Evolutionary conservation across 169 alveolate species (phyloP).

Genomic region (Plasmodium fragile): DNA sequence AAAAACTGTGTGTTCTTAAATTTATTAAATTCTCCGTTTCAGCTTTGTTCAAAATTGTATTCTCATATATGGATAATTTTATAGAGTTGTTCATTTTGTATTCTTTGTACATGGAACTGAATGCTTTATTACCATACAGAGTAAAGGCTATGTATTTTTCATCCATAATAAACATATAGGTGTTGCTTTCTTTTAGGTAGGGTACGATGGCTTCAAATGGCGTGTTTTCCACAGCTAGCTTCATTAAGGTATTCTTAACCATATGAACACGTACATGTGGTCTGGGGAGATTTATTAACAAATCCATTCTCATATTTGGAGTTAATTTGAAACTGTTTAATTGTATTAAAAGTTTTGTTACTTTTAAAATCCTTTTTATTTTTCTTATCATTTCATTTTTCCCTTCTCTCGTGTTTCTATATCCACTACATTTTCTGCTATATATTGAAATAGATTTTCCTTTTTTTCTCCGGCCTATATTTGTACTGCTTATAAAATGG

Average conservation of each 20-base stretch:
- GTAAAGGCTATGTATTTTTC: constrained; percentile 68
- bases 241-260: constrained; percentile 72
- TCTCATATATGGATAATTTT: constrained; percentile 45
- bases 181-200: constrained; percentile 56
- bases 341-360: constrained; percentile 64
- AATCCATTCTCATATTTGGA: constrained; percentile 73
- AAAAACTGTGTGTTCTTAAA: constrained; percentile 38
- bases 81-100: constrained; percentile 47
- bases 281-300: constrained; percentile 68
- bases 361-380: constrained; percentile 72
- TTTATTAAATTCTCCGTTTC: constrained; percentile 70
- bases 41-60: constrained; percentile 49
- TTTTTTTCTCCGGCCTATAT: background rate
- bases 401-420: constrained; percentile 75
- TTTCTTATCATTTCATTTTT: constrained; percentile 65
- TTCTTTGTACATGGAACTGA: constrained; percentile 55
- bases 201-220: constrained; percentile 75
- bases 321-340: constrained; percentile 69
- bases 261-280: constrained; percentile 78
- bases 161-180: constrained; percentile 60
- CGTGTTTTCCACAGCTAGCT: constrained; percentile 49
- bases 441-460: background rate
- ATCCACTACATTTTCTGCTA: constrained; percentile 71
- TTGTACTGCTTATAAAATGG: background rate
- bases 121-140: constrained; percentile 43